phyloP scores from a whole-genome alignment of 73 alveolate species.

The Stentor roeselii region DNA sequence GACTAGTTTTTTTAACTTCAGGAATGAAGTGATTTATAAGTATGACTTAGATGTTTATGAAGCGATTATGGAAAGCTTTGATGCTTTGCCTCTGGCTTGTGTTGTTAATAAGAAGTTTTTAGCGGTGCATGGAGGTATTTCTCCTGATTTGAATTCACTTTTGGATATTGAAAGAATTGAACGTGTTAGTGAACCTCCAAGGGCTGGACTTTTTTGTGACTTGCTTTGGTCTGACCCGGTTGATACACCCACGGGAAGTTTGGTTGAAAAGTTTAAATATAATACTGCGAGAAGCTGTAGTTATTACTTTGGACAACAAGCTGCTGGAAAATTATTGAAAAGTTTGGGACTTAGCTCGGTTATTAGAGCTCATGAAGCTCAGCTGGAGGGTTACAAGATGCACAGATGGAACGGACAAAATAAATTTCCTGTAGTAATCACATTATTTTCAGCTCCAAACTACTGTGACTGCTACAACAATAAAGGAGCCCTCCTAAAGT shows the following conservation, averaged over 20 bases:
- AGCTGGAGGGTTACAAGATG: constrained; percentile 83
- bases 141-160: constrained; percentile 63
- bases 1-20: constrained; percentile 24
- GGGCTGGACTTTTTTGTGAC: constrained; percentile 75
- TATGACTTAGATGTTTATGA: constrained; percentile 75
- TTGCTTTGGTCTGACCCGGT: constrained; percentile 86
- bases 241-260: constrained; percentile 61
- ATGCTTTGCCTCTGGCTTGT: constrained; percentile 65
- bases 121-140: constrained; percentile 87
- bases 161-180: constrained; percentile 57
- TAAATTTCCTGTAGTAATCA: constrained; percentile 82
- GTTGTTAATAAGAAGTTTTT: constrained; percentile 68
- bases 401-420: constrained; percentile 84
- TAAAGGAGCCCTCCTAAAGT: constrained; percentile 76
- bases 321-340: constrained; percentile 70
- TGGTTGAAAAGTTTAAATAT: constrained; percentile 44
- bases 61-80: constrained; percentile 73
- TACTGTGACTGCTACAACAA: constrained; percentile 82
- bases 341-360: constrained; percentile 61
- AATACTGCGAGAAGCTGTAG: constrained; percentile 88
- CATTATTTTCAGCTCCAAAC: constrained; percentile 90
- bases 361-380: constrained; percentile 86
- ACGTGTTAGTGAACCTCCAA: constrained; percentile 70
- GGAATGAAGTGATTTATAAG: constrained; percentile 54
- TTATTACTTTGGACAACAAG: constrained; percentile 70